Base-by-base conservation (phyloP, 129 eudicot genomes). In the Sambucus nigra region DNA sequence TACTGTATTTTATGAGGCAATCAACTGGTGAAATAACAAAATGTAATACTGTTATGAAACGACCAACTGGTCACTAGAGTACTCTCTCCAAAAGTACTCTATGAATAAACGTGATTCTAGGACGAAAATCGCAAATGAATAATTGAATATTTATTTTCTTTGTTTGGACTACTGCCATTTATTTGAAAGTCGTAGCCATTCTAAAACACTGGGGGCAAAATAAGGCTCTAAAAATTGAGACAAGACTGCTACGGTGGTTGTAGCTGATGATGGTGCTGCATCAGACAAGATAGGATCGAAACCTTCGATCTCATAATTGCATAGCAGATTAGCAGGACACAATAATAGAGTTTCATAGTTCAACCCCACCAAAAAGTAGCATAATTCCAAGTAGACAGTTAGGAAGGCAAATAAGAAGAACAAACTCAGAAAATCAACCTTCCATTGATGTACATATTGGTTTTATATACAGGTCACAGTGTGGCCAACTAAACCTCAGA, bases 401-500 rank as follows among this genome's bases (percentile, higher is more conserved):
- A 0, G 32, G 13, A 41, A 15, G 32, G 17, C 12, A 27, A 33
- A 22, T 17, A 51, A 28, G 13, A 35, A 15, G 12, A 11, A 60
- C 23, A 19, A 45, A 20, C 22, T 61, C 15, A 13, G 48, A 33
- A 45, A 57, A 47, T 20, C 58, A n/a, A n/a, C n/a, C 13, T 55
- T 66, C 45, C 64, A 57, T 56, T 68, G 48, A 73, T 65, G 50
- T 71, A 64, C 69, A 62, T 21, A 55, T 42, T 46, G 55, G 45
- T 18, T 25, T 15, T 72, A 72, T 65, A 16, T 72, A 72, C 72
- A 72, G 13, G 39, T 65, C 65, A 71, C 66, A 70, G 59, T 33
- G 53, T 62, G 32, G 38, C 8, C 29, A 65, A 55, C 40, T 53
- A 61, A 66, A 73, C 26, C 12, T 12, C 20, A 60, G 28, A 25